Conservation (phyloP, 352 stramenopile species). For the Pythium rishiriense region DNA sequence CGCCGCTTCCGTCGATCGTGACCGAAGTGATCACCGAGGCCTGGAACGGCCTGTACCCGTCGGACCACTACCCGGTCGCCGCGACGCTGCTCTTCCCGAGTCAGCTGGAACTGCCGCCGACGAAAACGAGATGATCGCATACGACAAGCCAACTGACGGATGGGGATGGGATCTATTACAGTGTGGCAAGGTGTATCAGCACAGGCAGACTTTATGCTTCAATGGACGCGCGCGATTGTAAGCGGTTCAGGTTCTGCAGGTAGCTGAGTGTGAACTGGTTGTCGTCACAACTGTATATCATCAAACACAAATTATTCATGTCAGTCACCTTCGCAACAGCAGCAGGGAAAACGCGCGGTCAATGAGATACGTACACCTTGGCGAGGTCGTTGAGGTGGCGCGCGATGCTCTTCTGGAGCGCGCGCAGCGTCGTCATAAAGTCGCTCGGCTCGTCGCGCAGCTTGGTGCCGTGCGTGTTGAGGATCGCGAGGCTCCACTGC, state of each 20-base stretch:
- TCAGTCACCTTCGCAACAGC: too few relatives aligned
- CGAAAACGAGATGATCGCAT: background rate
- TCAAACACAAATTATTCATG: conserved; percentile 12
- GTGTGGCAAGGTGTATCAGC: background rate
- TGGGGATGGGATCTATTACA: conserved; percentile 20
- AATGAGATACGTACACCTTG: conserved; percentile 66
- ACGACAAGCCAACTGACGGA: background rate
- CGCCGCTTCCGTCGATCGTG: conserved; percentile 60
- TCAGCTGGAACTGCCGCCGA: conserved; percentile 46
- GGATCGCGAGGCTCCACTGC: conserved; percentile 93
- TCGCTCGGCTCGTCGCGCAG: conserved; percentile 75
- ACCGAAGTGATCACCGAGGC: conserved; percentile 83
- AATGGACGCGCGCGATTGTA: conserved; percentile 26
- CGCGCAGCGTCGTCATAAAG: conserved; percentile 82
- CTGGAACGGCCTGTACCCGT: conserved; percentile 76
- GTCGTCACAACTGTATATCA: conserved; percentile 71
- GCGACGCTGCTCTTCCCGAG: conserved; percentile 75
- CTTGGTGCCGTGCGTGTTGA: conserved; percentile 92
- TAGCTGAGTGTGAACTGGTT: conserved; percentile 91
- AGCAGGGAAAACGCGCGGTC: background rate
- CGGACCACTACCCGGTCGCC: conserved; percentile 85
- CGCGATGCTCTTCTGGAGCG: conserved; percentile 85
- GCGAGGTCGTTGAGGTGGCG: conserved; percentile 83
- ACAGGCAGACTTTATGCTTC: conserved; percentile 13
- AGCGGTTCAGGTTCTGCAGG: conserved; percentile 39